A percentile compares a stretch with the other conserved stretches of the same genome.
phyloP scores from a whole-genome alignment of 805 yeast genomes.

The Gaillardinia entomophila region DNA sequence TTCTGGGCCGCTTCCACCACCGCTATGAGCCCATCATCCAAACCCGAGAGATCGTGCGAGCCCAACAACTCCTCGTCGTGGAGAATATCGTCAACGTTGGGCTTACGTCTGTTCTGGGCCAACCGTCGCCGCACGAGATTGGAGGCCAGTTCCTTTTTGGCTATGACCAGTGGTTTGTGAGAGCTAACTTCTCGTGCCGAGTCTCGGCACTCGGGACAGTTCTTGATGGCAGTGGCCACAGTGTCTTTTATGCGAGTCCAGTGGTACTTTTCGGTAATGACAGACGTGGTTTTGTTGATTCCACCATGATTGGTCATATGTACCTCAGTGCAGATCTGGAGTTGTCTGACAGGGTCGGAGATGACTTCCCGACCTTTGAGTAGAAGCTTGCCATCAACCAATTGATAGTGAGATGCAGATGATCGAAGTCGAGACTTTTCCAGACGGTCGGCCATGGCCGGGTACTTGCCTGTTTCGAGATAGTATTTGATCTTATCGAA shows the following conservation, averaged over 20 bases:
- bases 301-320: conserved; percentile 78
- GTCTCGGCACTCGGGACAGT: conserved; percentile 71
- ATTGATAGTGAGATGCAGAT: conserved; percentile 68
- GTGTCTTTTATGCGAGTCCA: conserved; percentile 91
- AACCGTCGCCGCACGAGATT: conserved; percentile 2
- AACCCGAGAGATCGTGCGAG: conserved; percentile 35
- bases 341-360: conserved; percentile 66
- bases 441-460: conserved; percentile 71
- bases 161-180: conserved; percentile 2
- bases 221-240: conserved; percentile 69
- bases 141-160: neutral
- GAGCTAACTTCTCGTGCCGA: conserved; percentile 19
- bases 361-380: conserved; percentile 82
- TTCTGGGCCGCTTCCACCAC: conserved; percentile 57
- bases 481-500: conserved; percentile 76
- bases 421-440: conserved; percentile 87
- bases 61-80: conserved; percentile 24
- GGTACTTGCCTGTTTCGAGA: conserved; percentile 80
- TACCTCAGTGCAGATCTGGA: conserved; percentile 63
- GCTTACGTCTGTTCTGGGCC: conserved; percentile 7
- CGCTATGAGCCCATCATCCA: conserved; percentile 47
- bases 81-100: conserved; percentile 29
- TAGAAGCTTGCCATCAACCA: conserved; percentile 67
- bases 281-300: conserved; percentile 78
- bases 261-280: conserved; percentile 74